A percentile compares a stretch with the other conserved stretches of the same genome.
Conservation (phyloP, 2,329 filamentous ascomycete genomes). For the Chrysoporthe puriensis region DNA sequence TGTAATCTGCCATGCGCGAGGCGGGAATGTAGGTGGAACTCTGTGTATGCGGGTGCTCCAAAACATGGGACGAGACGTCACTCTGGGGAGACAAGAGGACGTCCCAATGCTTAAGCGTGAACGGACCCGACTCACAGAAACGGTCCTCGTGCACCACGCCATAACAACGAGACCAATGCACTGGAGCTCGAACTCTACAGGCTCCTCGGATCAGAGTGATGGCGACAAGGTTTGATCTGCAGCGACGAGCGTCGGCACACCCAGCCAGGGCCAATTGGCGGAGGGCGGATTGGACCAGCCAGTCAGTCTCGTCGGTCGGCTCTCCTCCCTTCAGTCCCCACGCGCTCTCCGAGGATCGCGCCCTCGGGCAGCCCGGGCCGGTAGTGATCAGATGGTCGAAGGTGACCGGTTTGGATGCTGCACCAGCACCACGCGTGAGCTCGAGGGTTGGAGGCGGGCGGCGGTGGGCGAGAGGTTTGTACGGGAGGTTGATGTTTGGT, state of each 20-base stretch:
- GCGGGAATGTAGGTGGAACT: conserved; percentile 6
- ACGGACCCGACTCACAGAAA: conserved; percentile 23
- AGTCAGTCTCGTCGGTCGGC: conserved; percentile 11
- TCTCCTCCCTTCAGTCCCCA: not conserved
- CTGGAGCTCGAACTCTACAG: not conserved
- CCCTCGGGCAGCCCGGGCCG: not conserved
- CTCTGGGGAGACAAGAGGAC: conserved; percentile 2
- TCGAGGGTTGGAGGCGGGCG: not conserved
- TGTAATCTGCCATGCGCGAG: conserved; percentile 5
- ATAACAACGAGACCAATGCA: conserved; percentile 20
- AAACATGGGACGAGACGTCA: conserved; percentile 27
- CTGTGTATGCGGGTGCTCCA: not conserved
- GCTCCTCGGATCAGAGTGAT: not conserved
- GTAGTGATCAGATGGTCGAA: not conserved
- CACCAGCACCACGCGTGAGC: not conserved
- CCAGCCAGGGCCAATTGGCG: not conserved
- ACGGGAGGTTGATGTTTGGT: conserved; percentile 2
- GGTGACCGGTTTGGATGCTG: not conserved
- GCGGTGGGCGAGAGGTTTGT: not conserved
- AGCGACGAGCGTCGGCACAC: not conserved
- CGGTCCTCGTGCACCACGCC: conserved; percentile 27
- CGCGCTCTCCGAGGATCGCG: conserved; percentile 10
- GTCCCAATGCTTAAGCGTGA: not conserved
- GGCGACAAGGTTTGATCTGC: not conserved
- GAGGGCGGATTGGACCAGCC: conserved; percentile 8